Conservation (phyloP, 352 stramenopile genomes). For the Phytophthora pistaciae region DNA sequence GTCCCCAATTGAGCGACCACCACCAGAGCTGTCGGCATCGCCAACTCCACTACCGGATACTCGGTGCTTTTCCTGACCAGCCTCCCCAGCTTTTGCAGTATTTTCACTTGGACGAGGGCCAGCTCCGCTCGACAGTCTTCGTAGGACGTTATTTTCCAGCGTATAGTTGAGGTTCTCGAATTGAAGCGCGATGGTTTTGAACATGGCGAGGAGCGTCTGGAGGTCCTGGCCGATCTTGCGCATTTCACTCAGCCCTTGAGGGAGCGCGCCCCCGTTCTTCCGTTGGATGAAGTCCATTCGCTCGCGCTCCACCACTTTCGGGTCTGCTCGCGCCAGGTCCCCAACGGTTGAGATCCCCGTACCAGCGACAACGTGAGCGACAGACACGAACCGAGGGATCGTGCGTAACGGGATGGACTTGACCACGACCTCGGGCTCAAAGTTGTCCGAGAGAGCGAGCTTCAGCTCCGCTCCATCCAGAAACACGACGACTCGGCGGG, state of each 20-base stretch:
- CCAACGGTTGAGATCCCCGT: constrained; percentile 67
- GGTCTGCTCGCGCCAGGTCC: constrained; percentile 67
- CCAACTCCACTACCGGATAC: neutral
- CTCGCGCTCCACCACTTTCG: constrained; percentile 59
- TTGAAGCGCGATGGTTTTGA: constrained; percentile 66
- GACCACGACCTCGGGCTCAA: constrained; percentile 77
- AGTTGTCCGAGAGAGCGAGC: constrained; percentile 78
- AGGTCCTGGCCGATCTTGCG: constrained; percentile 71
- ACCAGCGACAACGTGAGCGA: constrained; percentile 63
- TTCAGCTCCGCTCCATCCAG: constrained; percentile 76
- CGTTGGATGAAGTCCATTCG: constrained; percentile 61
- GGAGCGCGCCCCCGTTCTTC: constrained; percentile 26
- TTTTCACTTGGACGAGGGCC: constrained; percentile 2
- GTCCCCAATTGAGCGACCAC: neutral
- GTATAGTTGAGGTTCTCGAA: constrained; percentile 57
- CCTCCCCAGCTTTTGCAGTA: neutral
- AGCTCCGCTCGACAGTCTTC: constrained; percentile 15
- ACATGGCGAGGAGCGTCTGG: constrained; percentile 66
- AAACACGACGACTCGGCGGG: constrained; percentile 74
- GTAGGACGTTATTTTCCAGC: constrained; percentile 46
- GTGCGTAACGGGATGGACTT: constrained; percentile 77
- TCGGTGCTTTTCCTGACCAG: neutral
- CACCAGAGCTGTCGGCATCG: neutral
- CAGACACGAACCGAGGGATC: constrained; percentile 70
- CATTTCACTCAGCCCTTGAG: constrained; percentile 27